Percentiles rank a stretch among this genome's conserved stretches.
Conservation (phyloP, 768 basidiomycete species). For the Asterophora parasitica region DNA sequence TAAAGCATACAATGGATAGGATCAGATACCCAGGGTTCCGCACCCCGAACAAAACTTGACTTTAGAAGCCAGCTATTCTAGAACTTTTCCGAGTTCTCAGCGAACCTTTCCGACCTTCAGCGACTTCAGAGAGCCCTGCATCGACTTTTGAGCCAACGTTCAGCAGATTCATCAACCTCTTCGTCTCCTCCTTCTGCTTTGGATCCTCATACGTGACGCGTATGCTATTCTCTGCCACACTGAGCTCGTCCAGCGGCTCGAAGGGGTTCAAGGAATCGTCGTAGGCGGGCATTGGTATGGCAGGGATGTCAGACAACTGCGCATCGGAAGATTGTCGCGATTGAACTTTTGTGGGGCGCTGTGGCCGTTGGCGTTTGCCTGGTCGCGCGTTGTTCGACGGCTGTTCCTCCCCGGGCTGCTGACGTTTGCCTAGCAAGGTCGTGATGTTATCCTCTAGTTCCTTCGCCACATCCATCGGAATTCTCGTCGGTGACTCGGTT, state of each 20-base stretch:
- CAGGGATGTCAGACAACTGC: conserved; percentile 18
- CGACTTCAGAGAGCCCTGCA: conserved; percentile 6
- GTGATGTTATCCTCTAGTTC: conserved; percentile 67
- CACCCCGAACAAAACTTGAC: neutral
- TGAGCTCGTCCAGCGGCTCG: conserved; percentile 26
- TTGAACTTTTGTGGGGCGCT: conserved; percentile 30
- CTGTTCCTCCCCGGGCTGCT: conserved; percentile 33
- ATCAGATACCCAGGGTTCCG: neutral
- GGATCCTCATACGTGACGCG: conserved; percentile 69
- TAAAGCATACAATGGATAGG: neutral
- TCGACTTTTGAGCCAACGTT: conserved; percentile 24
- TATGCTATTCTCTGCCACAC: conserved; percentile 40
- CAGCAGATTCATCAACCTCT: conserved; percentile 52
- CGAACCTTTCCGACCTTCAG: conserved; percentile 20
- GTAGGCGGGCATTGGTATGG: conserved; percentile 16
- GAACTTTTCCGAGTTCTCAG: conserved; percentile 16
- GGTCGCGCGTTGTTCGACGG: conserved; percentile 17
- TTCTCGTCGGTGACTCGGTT: conserved; percentile 38
- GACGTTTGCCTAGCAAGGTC: conserved; percentile 65
- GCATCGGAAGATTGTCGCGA: conserved; percentile 35
- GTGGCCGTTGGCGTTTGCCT: conserved; percentile 36
- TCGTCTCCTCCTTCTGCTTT: conserved; percentile 52
- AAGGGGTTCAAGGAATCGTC: conserved; percentile 22
- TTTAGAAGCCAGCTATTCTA: conserved; percentile 17
- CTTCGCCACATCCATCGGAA: conserved; percentile 45